Evolutionary conservation across 441 rosid genomes (phyloP).

Genomic region (Adansonia madagascariensis): DNA sequence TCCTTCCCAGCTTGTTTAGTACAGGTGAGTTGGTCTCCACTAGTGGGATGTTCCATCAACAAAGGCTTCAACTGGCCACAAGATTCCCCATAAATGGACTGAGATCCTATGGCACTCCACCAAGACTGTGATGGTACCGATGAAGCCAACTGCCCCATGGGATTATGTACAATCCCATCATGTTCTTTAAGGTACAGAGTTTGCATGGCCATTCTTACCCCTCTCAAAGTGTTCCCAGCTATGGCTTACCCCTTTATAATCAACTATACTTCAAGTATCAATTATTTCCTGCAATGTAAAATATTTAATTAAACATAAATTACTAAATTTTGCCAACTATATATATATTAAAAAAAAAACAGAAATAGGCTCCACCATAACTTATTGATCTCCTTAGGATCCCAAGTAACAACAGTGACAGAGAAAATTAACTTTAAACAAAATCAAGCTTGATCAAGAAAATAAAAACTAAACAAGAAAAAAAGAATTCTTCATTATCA

Average conservation of each 20-base stretch:
- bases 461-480: neutral
- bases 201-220: slow-evolving; percentile 73
- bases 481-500: neutral
- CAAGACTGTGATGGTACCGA: slow-evolving; percentile 59
- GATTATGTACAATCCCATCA: slow-evolving; percentile 54
- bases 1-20: slow-evolving; percentile 40
- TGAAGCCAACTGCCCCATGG: slow-evolving; percentile 47
- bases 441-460: slow-evolving; percentile 5
- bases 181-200: slow-evolving; percentile 62
- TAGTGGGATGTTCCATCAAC: slow-evolving; percentile 36
- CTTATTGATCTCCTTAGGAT: slow-evolving; percentile 31
- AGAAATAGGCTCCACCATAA: slow-evolving; percentile 23
- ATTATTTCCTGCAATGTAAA: slow-evolving; percentile 44
- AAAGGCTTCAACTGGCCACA: slow-evolving; percentile 50
- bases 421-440: neutral
- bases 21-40: slow-evolving; percentile 37
- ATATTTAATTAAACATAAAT: slow-evolving; percentile 22
- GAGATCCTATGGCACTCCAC: slow-evolving; percentile 68
- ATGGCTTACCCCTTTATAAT: neutral
- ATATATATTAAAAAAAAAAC: too few relatives aligned
- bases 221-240: slow-evolving; percentile 24
- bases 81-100: slow-evolving; percentile 46
- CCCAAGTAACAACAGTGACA: slow-evolving; percentile 22
- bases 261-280: slow-evolving; percentile 29
- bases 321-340: slow-evolving; percentile 24